phyloP scores from a whole-genome alignment of 768 basidiomycete species.

The Piloderma croceum region DNA sequence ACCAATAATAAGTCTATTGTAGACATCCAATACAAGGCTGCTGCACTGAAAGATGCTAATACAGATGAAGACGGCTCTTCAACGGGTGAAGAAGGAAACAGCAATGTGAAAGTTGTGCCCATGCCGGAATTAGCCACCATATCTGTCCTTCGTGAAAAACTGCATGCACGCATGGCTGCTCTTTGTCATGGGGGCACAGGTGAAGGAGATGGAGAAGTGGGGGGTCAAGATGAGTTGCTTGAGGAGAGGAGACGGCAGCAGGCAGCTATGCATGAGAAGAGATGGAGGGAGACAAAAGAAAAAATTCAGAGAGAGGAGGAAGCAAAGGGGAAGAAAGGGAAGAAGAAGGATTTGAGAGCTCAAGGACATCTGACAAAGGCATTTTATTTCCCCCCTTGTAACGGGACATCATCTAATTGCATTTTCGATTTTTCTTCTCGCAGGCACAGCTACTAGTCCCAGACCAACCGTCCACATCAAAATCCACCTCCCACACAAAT shows the following conservation, averaged over 20 bases:
- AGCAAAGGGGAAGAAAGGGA: slow-evolving; percentile 42
- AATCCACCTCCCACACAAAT: slow-evolving; percentile 44
- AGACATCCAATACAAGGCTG: no score
- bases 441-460: slow-evolving; percentile 73
- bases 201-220: slow-evolving; percentile 44
- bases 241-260: slow-evolving; percentile 74
- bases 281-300: slow-evolving; percentile 83
- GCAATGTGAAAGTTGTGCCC: slow-evolving; percentile 43
- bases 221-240: slow-evolving; percentile 74
- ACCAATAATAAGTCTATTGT: slow-evolving; percentile 71
- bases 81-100: no score
- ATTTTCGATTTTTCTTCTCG: neutral
- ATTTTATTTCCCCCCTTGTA: no score
- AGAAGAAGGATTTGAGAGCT: slow-evolving; percentile 37
- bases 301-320: slow-evolving; percentile 68
- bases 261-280: slow-evolving; percentile 76
- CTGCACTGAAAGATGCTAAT: no score
- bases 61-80: no score
- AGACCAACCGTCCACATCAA: slow-evolving; percentile 34
- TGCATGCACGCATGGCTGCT: slow-evolving; percentile 69
- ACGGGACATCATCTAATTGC: slow-evolving; percentile 6
- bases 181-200: slow-evolving; percentile 48
- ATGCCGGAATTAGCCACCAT: slow-evolving; percentile 65
- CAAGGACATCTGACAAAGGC: slow-evolving; percentile 54
- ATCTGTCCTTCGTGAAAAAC: slow-evolving; percentile 57